Evolutionary conservation across 2,329 filamentous ascomycete species (phyloP).

Genomic region (Zymoseptoria crescenta): DNA sequence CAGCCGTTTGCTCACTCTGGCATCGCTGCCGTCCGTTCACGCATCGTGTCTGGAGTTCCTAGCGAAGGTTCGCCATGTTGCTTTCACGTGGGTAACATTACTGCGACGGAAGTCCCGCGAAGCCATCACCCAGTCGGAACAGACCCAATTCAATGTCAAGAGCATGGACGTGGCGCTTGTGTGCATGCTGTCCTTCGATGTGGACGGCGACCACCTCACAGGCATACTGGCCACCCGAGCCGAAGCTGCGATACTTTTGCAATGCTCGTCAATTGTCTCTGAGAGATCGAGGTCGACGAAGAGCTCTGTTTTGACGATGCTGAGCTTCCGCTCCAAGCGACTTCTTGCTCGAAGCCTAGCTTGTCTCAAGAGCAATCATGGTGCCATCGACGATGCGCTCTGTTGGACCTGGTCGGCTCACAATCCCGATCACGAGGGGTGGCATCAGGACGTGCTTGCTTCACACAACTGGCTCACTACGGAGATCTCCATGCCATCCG

Average conservation of each 20-base stretch:
- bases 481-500: neutral
- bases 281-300: neutral
- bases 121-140: conserved; percentile 28
- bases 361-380: neutral
- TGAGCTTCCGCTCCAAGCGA: conserved; percentile 6
- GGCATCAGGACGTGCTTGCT: neutral
- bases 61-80: conserved; percentile 34
- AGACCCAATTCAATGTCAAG: conserved; percentile 23
- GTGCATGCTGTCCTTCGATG: conserved; percentile 44
- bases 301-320: neutral
- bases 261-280: conserved; percentile 10
- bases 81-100: conserved; percentile 43
- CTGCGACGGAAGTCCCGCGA: conserved; percentile 41
- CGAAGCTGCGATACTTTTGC: conserved; percentile 13
- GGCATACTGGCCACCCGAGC: conserved; percentile 9
- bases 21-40: neutral
- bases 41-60: conserved; percentile 27
- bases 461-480: conserved; percentile 3
- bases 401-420: conserved; percentile 35
- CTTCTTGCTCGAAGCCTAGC: conserved; percentile 10
- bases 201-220: conserved; percentile 11
- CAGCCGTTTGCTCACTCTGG: conserved; percentile 16
- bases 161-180: conserved; percentile 50
- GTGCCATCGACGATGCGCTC: conserved; percentile 15
- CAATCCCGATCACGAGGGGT: neutral